Evolutionary conservation across 2,329 filamentous ascomycete species (phyloP), one percentile per base, ranked within the genome.

Genomic region (Neopestalotiopsis sp.): DNA sequence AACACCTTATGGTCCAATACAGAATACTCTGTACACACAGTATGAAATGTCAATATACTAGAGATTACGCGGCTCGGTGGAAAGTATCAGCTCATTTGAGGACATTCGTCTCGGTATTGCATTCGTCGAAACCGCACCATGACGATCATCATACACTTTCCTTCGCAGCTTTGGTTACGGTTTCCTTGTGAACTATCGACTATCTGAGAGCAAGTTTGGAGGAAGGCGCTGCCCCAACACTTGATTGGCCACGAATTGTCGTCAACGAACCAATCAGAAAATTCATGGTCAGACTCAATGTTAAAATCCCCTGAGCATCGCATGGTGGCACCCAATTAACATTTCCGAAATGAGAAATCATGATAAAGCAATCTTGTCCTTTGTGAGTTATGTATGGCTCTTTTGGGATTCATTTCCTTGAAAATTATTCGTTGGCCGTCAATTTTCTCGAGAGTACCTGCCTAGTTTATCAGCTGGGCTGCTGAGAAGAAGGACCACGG

Each of bases 211-310:
- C 58, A 38, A 68, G 57, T 34, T 57, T 56, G 45, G 24, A 52
- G 24, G 20, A 58, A 42, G 58, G 30, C 40, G 65, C 45, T 24
- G 30, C 40, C 34, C 38, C n/a, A 42, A 49, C 20, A 58, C 65
- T 9, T 66, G 42, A 69, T 69, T 69, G 70, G 69, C 14, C 32
- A 52, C 42, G 45, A 69, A 64, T 61, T 20, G 1, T 45, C 40
- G 32, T 32, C 38, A 40, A 56, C 38, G 6, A 71, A n/a, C 74
- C 75, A 74, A 74, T 75, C 57, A 77, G 66, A 74, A 75, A 74
- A 75, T 75, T 73, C 69, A 70, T n/a, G 59, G 20, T 38, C 14
- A 40, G 34, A 40, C n/a, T 34, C 59, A 17, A n/a, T 17, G 12
- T 6, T 6, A 13, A 20, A 17, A 20, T 38, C 59, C 32, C 32